Evolutionary conservation across 495 filamentous ascomycete genomes (phyloP).

Genomic region (Letharia lupina): DNA sequence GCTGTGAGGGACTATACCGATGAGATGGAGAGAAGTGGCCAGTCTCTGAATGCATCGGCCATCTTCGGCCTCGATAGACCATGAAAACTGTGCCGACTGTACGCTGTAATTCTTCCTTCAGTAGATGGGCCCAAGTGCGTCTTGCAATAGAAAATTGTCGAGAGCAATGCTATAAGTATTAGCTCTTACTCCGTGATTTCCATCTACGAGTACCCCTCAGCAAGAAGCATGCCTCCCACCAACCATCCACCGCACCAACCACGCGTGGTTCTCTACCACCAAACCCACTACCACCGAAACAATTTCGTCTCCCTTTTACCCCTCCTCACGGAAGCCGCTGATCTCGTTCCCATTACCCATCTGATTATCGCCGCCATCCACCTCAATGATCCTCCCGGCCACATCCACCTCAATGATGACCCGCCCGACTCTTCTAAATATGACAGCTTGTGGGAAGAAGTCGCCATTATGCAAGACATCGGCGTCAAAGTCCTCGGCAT

Average conservation of each 20-base stretch:
- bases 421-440: slow-evolving; percentile 49
- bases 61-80: not conserved
- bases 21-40: not conserved
- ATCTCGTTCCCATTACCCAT: slow-evolving; percentile 48
- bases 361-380: slow-evolving; percentile 74
- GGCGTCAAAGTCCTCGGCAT: slow-evolving; percentile 72
- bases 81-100: not conserved
- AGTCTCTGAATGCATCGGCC: not conserved
- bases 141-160: not conserved
- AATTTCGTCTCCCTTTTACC: slow-evolving; percentile 62
- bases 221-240: slow-evolving; percentile 8
- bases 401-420: slow-evolving; percentile 71
- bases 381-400: slow-evolving; percentile 50
- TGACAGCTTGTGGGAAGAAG: slow-evolving; percentile 59
- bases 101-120: not conserved
- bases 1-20: not conserved
- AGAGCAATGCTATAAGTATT: not conserved
- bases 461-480: slow-evolving; percentile 50
- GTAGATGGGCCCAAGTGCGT: not conserved
- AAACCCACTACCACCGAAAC: slow-evolving; percentile 56
- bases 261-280: slow-evolving; percentile 61
- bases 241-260: slow-evolving; percentile 27
- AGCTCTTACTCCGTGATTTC: not conserved
- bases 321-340: slow-evolving; percentile 44
- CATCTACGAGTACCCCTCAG: not conserved